Evolutionary conservation across 805 yeast species (phyloP).

Genomic region (Candida ovalis): DNA sequence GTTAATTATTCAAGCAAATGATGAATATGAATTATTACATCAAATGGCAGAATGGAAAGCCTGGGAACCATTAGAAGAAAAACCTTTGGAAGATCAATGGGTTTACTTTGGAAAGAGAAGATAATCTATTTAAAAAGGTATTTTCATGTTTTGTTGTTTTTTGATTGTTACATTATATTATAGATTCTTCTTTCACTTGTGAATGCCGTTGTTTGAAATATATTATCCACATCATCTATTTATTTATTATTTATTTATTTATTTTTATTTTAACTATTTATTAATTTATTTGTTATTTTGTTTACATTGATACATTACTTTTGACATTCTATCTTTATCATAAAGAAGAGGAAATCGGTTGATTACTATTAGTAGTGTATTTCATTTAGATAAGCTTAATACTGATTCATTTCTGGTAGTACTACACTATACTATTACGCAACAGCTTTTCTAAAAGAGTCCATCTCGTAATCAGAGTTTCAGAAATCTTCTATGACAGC

Average conservation of each 20-base stretch:
- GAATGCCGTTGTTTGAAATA: neutral
- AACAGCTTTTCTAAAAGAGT: too few species aligned
- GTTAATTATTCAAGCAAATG: slow-evolving; percentile 75
- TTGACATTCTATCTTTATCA: neutral
- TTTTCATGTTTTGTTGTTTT: neutral
- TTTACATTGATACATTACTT: neutral
- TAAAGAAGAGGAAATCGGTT: too few species aligned
- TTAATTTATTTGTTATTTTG: neutral
- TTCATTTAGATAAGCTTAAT: too few species aligned
- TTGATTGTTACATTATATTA: neutral
- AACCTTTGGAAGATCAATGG: slow-evolving; percentile 83
- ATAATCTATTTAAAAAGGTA: slow-evolving; percentile 15
- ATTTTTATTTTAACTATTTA: neutral
- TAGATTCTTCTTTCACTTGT: neutral
- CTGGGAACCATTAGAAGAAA: slow-evolving; percentile 81
- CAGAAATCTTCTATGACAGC: too few species aligned
- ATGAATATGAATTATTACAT: slow-evolving; percentile 65
- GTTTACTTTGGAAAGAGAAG: slow-evolving; percentile 67
- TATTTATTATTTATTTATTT: neutral
- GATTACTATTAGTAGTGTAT: too few species aligned
- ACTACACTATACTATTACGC: too few species aligned
- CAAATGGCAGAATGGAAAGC: slow-evolving; percentile 64
- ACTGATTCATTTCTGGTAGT: too few species aligned
- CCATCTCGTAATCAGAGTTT: too few species aligned
- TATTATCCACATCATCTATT: neutral